These are phyloP conservation scores for Lentithecium fluviatile DNA, from an alignment of 495 filamentous ascomycete species.

Conservation along the genomic window DNA sequence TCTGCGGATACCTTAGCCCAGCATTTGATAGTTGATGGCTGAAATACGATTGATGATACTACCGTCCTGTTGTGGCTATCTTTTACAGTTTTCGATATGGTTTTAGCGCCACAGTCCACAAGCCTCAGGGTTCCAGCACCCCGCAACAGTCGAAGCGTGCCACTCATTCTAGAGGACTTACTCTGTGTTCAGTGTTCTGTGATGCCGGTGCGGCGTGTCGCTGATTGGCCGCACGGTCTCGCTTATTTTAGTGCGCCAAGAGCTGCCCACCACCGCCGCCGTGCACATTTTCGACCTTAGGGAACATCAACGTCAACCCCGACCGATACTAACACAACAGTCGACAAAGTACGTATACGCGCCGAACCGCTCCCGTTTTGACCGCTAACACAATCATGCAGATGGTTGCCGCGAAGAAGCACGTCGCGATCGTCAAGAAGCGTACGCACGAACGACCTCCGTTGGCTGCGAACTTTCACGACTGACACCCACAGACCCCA, in stretches of 20 bases:
- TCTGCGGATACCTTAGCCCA: neutral
- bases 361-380: neutral
- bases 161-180: too few relatives aligned
- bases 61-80: too few relatives aligned
- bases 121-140: too few relatives aligned
- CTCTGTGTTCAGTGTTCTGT: too few relatives aligned
- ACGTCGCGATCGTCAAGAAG: constrained; percentile 99
- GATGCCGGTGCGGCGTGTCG: neutral
- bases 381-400: constrained; percentile 42
- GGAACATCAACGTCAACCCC: constrained; percentile 20
- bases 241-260: constrained; percentile 22
- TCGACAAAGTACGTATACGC: constrained; percentile 28
- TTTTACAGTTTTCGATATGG: neutral
- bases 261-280: constrained; percentile 3
- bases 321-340: constrained; percentile 23
- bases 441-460: constrained; percentile 61
- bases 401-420: constrained; percentile 99
- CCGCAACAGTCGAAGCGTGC: too few relatives aligned
- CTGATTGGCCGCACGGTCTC: constrained; percentile 9
- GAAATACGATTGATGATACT: too few relatives aligned
- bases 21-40: neutral
- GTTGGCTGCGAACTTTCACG: constrained; percentile 1
- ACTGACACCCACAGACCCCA: constrained; percentile 61
- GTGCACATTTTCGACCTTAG: constrained; percentile 9
- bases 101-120: neutral